Conservation (phyloP, 2,329 filamentous ascomycete species). For the Fusarium concolor region DNA sequence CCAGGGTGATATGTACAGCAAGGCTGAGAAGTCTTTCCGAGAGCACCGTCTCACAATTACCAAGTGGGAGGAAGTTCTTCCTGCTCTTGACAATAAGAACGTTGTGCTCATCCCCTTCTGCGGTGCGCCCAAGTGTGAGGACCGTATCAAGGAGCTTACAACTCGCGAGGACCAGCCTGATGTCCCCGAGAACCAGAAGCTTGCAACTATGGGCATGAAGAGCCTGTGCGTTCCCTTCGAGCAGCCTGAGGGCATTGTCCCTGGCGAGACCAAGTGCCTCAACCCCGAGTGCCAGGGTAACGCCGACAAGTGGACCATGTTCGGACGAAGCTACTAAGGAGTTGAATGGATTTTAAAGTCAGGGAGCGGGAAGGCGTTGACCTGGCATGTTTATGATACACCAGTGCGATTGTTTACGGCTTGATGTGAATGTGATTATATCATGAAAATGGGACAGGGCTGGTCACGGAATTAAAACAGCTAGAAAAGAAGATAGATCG, state of each 20-base stretch:
- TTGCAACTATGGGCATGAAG: slow-evolving; percentile 74
- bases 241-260: slow-evolving; percentile 82
- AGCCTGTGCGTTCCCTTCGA: slow-evolving; percentile 80
- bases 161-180: slow-evolving; percentile 73
- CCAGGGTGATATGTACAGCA: slow-evolving; percentile 81
- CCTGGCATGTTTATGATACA: slow-evolving; percentile 48
- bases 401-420: slow-evolving; percentile 46
- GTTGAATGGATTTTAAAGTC: slow-evolving; percentile 30
- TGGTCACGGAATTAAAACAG: slow-evolving; percentile 31
- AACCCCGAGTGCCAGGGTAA: slow-evolving; percentile 84
- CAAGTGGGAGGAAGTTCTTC: slow-evolving; percentile 92
- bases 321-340: slow-evolving; percentile 77
- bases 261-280: slow-evolving; percentile 88
- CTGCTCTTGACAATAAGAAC: slow-evolving; percentile 91
- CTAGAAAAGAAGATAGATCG: slow-evolving; percentile 42
- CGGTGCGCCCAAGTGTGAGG: slow-evolving; percentile 83
- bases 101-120: slow-evolving; percentile 94
- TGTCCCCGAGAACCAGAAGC: slow-evolving; percentile 64
- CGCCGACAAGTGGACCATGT: slow-evolving; percentile 92
- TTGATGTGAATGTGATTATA: slow-evolving; percentile 46
- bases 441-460: slow-evolving; percentile 40
- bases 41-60: slow-evolving; percentile 84
- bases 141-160: slow-evolving; percentile 93
- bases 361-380: slow-evolving; percentile 46
- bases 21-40: slow-evolving; percentile 82